Evolutionary conservation across 139 green algal species (phyloP).

Genomic region (Coelastrella sp.): DNA sequence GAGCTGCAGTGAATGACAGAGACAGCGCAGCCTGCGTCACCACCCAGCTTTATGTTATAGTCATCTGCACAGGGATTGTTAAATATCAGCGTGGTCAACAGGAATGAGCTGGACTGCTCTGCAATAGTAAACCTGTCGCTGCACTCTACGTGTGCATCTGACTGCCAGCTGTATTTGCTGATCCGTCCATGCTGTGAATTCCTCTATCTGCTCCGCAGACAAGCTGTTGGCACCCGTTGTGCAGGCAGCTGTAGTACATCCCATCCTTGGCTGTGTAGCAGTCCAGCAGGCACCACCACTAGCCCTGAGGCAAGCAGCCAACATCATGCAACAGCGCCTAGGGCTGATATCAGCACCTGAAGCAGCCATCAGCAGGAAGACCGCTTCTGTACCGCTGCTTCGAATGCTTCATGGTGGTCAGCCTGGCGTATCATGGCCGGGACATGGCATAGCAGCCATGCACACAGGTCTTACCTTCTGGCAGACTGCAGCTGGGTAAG

Average conservation of each 20-base stretch:
- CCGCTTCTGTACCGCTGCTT: constrained; percentile 52
- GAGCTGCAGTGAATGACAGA: too few relatives aligned
- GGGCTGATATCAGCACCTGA: constrained; percentile 29
- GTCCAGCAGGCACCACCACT: constrained; percentile 44
- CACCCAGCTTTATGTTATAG: too few relatives aligned
- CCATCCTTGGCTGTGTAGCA: constrained; percentile 51
- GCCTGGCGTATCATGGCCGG: constrained; percentile 11
- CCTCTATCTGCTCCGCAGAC: neutral
- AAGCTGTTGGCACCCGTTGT: constrained; percentile 48
- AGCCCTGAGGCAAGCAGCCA: constrained; percentile 34
- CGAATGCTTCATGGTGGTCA: neutral
- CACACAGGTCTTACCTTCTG: constrained; percentile 52
- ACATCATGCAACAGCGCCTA: constrained; percentile 49
- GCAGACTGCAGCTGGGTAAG: constrained; percentile 38
- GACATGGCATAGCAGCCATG: constrained; percentile 37
- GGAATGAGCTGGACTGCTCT: neutral
- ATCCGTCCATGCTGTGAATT: too few relatives aligned
- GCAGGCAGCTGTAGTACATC: constrained; percentile 51
- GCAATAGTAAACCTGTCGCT: too few relatives aligned
- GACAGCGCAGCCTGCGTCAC: too few relatives aligned
- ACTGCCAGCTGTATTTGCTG: too few relatives aligned
- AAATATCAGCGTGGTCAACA: neutral
- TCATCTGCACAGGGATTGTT: too few relatives aligned
- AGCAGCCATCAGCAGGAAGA: constrained; percentile 40
- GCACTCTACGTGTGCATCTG: too few relatives aligned